Percentiles rank a stretch among this genome's conserved stretches.
Evolutionary conservation across 2,329 filamentous ascomycete genomes (phyloP).

Genomic region (Westerdykella ornata): DNA sequence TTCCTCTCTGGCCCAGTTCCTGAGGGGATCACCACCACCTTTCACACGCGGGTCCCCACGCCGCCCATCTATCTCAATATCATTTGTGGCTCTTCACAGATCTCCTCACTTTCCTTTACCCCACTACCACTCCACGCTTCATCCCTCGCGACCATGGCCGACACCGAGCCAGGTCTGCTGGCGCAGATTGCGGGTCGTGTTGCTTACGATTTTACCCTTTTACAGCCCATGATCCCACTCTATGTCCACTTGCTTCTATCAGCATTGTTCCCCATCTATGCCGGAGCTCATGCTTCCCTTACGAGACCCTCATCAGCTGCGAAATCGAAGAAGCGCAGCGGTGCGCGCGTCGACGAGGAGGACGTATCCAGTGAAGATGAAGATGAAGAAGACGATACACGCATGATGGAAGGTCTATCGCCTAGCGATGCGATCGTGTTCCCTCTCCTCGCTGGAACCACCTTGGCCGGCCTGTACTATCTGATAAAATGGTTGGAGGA

Average conservation of each 20-base stretch:
- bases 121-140: not conserved
- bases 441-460: constrained; percentile 66
- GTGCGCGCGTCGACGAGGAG: constrained; percentile 39
- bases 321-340: constrained; percentile 46
- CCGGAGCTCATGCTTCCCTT: constrained; percentile 78
- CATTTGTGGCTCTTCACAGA: not conserved
- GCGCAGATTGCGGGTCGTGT: constrained; percentile 25
- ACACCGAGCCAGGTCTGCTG: constrained; percentile 19
- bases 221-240: constrained; percentile 45
- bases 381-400: constrained; percentile 48
- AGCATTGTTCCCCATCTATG: constrained; percentile 75
- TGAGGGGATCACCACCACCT: too few relatives aligned
- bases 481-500: constrained; percentile 85
- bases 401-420: constrained; percentile 61
- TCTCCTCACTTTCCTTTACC: not conserved
- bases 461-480: constrained; percentile 73
- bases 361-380: constrained; percentile 49
- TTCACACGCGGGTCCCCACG: too few relatives aligned
- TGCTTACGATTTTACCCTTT: constrained; percentile 41
- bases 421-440: constrained; percentile 79
- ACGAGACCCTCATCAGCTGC: constrained; percentile 75
- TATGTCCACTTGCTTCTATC: constrained; percentile 59
- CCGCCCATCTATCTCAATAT: too few relatives aligned
- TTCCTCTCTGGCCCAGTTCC: too few relatives aligned
- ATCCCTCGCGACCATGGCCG: constrained; percentile 20